Base-by-base conservation (phyloP, 345 rosid genomes). In the Eucalyptus curtisii region DNA sequence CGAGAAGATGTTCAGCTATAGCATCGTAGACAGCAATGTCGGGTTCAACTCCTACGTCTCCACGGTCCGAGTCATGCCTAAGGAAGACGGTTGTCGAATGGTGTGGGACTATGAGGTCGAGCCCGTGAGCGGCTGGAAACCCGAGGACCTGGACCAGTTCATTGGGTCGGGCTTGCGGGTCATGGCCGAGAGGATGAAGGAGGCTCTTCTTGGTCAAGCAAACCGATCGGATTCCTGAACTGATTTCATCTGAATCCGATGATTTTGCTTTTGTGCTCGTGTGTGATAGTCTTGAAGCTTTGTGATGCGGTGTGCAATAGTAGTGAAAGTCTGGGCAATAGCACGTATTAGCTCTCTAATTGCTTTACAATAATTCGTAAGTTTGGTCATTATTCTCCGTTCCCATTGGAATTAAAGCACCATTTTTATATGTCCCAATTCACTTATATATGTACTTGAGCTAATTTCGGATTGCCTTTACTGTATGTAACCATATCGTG, bases 41-140 rank as follows among this genome's bases (percentile, higher is more conserved):
- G 95, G 95, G 64, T 93, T 93, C 91, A 33, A 89, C 16, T 64
- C 85, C 1, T 92, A 93, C 81, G 88, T 92, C 2, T 91, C 94
- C 37, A 91, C 85, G 8, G 89, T 90, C 16, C 91, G 88, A 85
- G 93, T 93, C 49, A 33, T 87, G 59, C 87, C 88, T 0, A 55
- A 80, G 27, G 89, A 88, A 25, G 86, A 71, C 8, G 95, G 92
- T 20, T 92, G 95, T 42, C 33, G 24, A 47, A 88, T 92, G 16
- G 93, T 90, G 86, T 92, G 96, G 94, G 59, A n/a, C 50, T 92
- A 92, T 11, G 94, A 92, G 55, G 95, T 93, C 17, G 90, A 92
- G 89, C 95, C 95, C 2, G 91, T 88, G 4, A 17, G 89, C 52
- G 93, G 92, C 0, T 92, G 95, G 95, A 91, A 11, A 48, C 86